Evolutionary conservation across 768 basidiomycete species (phyloP), one percentile per base, ranked within the genome.

Genomic region (Pulveroboletus sp.): DNA sequence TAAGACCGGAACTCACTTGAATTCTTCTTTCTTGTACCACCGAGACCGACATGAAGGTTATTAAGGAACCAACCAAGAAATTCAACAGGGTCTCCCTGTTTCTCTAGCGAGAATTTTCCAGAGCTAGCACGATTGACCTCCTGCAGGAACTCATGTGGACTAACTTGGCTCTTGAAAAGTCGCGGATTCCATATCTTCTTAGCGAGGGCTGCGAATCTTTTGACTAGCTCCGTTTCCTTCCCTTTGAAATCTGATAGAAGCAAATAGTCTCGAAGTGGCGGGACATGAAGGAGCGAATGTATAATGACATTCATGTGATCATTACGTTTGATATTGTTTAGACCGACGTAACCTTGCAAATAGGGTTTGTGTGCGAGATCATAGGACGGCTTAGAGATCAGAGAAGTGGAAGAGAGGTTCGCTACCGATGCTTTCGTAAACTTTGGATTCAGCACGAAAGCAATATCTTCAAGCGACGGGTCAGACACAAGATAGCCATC

Each of bases 231-330:
- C 7, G 90, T 74, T 53, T 90, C 82, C 64, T 90, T 90, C 31
- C 81, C 81, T 23, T 72, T 75, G 57, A 84, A 84, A 55, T 80
- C 75, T 27, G 87, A 85, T 45, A 94, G 80, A 45, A 95, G 75
- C 41, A 95, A 76, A 68, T 87, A 87, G 62, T 95, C 87, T 40
- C 97, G 87, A 50, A 99, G 72, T 2, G 94, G 93, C 19, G 87
- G 75, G 46, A 98, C 82, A 66, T 99, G 97, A 20, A 97, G 79
- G 34, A 99, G 79, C 13, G 91, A 81, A 55, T 98, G 94, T 43
- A 98, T 88, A 62, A 98, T 82, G 54, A 97, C 94, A 65, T 98
- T 99, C 82, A 97, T 87, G 64, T 97, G 93, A 65, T 97, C 95
- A 68, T 98, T 95, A 60, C 82, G 75, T 70, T 97, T 95, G 75